Conservation (phyloP, 2,329 filamentous ascomycete genomes). For the Atkinsonella texensis region DNA sequence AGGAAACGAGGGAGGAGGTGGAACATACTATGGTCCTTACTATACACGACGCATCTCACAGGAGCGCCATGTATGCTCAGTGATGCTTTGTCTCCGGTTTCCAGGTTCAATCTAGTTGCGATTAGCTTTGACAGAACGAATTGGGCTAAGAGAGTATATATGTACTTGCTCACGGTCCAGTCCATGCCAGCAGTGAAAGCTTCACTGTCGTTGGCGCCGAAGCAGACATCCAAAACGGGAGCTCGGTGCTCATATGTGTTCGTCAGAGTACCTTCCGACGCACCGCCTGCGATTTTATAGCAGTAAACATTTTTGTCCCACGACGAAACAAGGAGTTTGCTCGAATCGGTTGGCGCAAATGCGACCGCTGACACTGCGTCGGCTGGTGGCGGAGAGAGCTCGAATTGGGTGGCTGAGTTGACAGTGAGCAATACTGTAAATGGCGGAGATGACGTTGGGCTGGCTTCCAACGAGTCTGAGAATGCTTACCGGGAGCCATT, state of each 20-base stretch:
- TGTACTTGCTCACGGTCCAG: constrained; percentile 65
- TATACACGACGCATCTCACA: constrained; percentile 77
- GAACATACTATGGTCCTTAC: constrained; percentile 52
- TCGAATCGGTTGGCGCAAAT: constrained; percentile 68
- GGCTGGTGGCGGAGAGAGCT: constrained; percentile 67
- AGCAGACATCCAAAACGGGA: constrained; percentile 85
- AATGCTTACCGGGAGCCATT: constrained; percentile 31
- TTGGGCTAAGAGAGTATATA: neutral
- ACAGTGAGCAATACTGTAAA: neutral
- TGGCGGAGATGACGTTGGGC: neutral
- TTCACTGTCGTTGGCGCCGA: constrained; percentile 69
- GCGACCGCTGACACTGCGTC: constrained; percentile 80
- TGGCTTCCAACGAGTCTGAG: neutral
- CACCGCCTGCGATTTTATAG: constrained; percentile 59
- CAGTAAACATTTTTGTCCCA: constrained; percentile 91
- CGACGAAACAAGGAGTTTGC: constrained; percentile 75
- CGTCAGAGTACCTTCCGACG: constrained; percentile 44
- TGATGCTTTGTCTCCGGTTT: constrained; percentile 58
- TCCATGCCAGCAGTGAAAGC: constrained; percentile 82
- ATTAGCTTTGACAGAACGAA: neutral
- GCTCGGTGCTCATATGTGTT: constrained; percentile 69
- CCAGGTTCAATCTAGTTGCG: constrained; percentile 48
- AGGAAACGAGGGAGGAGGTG: neutral
- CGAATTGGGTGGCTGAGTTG: constrained; percentile 58
- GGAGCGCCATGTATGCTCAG: constrained; percentile 69